phyloP scores from a whole-genome alignment of 495 filamentous ascomycete species.

The Glutinoglossum americanum region DNA sequence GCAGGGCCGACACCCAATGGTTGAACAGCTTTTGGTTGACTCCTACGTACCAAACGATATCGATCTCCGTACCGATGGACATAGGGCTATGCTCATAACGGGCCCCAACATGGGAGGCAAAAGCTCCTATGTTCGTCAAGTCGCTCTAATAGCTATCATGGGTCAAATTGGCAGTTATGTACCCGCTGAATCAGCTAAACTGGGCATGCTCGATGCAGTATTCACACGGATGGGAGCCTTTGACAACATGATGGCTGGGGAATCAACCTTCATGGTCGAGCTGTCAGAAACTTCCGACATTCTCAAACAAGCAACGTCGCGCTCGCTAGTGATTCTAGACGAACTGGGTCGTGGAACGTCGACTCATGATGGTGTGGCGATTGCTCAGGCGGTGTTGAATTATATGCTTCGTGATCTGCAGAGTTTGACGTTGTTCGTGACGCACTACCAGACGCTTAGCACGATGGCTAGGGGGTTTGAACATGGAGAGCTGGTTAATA shows the following conservation, averaged over 20 bases:
- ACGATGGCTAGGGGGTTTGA: conserved; percentile 44
- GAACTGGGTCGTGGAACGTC: conserved; percentile 83
- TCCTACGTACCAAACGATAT: conserved; percentile 87
- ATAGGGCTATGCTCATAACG: conserved; percentile 69
- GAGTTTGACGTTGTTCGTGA: conserved; percentile 82
- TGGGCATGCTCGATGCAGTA: conserved; percentile 78
- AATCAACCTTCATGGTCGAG: conserved; percentile 96
- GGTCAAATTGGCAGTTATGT: conserved; percentile 91
- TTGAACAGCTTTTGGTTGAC: conserved; percentile 71
- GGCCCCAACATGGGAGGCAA: conserved; percentile 99
- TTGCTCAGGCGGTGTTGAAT: conserved; percentile 78
- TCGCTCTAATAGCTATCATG: conserved; percentile 82
- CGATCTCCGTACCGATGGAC: conserved; percentile 34
- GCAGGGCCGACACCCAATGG: conserved; percentile 82
- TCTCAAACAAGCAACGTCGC: conserved; percentile 61
- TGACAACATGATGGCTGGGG: conserved; percentile 89
- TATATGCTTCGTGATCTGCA: conserved; percentile 52
- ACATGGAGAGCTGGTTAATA: conserved; percentile 39
- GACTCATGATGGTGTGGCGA: conserved; percentile 90
- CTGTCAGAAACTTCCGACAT: conserved; percentile 81
- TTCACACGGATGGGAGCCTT: conserved; percentile 93
- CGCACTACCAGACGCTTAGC: conserved; percentile 80
- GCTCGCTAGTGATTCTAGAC: conserved; percentile 77
- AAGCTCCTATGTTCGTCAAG: conserved; percentile 77
- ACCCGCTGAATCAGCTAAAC: conserved; percentile 46